A percentile compares a stretch with the other conserved stretches of the same genome.
Evolutionary conservation across 768 basidiomycete genomes (phyloP).

Genomic region (Lyophyllum semitale): DNA sequence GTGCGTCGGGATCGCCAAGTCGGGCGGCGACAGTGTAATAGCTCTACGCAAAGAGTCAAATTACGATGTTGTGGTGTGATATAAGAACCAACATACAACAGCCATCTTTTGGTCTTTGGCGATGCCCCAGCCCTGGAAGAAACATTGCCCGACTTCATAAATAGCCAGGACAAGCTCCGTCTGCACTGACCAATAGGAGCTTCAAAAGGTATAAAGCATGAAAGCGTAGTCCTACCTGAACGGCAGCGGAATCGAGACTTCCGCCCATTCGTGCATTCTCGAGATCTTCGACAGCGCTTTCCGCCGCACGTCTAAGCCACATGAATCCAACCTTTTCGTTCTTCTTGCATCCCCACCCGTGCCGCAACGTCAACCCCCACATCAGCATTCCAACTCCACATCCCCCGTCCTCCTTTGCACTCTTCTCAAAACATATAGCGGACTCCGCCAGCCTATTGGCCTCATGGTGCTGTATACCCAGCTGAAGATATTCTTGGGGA

Average conservation of each 20-base stretch:
- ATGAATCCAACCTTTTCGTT: slow-evolving; percentile 79
- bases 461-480: slow-evolving; percentile 80
- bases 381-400: slow-evolving; percentile 91
- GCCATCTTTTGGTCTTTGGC: slow-evolving; percentile 88
- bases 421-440: slow-evolving; percentile 73
- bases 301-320: slow-evolving; percentile 83
- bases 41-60: slow-evolving; percentile 43
- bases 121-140: slow-evolving; percentile 92
- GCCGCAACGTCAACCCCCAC: slow-evolving; percentile 84
- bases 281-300: slow-evolving; percentile 75
- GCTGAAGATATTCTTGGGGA: slow-evolving; percentile 69
- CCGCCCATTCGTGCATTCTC: slow-evolving; percentile 59
- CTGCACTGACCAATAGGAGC: slow-evolving; percentile 31
- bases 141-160: slow-evolving; percentile 91
- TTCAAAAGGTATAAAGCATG: background rate
- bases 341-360: slow-evolving; percentile 87
- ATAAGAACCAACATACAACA: slow-evolving; percentile 51
- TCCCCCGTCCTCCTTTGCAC: slow-evolving; percentile 73
- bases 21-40: slow-evolving; percentile 85
- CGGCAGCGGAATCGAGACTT: slow-evolving; percentile 49
- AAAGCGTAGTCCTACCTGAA: slow-evolving; percentile 41
- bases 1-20: slow-evolving; percentile 86
- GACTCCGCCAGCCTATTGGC: slow-evolving; percentile 69
- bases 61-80: background rate
- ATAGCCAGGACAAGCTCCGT: slow-evolving; percentile 85